Conservation (phyloP, 2,329 filamentous ascomycete genomes). For the Nothomitra cinnamomea region DNA sequence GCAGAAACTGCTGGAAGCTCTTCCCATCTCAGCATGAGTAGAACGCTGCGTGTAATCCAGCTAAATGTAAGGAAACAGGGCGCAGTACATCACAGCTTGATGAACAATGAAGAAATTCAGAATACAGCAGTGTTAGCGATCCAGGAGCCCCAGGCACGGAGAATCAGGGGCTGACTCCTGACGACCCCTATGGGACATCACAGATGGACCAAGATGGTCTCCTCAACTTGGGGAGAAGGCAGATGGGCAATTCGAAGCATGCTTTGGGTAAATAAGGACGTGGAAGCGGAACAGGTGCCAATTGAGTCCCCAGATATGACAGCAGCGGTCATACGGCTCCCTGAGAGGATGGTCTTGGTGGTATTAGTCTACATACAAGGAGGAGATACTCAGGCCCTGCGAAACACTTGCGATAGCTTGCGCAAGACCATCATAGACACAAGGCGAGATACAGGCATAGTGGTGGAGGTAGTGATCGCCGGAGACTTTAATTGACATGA, state of each 20-base stretch:
- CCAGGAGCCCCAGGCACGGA: neutral
- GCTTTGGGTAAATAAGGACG: no score
- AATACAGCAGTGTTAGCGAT: neutral
- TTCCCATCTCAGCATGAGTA: neutral
- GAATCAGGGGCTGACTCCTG: conserved; percentile 7
- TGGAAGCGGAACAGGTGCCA: neutral
- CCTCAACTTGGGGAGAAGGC: conserved; percentile 8
- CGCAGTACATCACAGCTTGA: neutral
- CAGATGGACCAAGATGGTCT: conserved; percentile 14
- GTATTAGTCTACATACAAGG: neutral
- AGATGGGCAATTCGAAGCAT: neutral
- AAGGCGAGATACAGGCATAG: neutral
- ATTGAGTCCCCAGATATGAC: neutral
- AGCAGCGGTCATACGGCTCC: neutral
- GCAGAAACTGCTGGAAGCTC: neutral
- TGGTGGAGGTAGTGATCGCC: neutral
- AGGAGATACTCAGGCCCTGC: neutral
- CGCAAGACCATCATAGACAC: neutral
- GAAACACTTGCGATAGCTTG: neutral
- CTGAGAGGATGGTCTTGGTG: neutral
- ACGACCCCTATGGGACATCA: conserved; percentile 13
- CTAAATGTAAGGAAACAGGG: neutral
- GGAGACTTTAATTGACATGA: no score
- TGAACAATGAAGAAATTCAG: neutral
- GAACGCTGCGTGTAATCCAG: neutral